Evolutionary conservation across 208 protist species (phyloP), one percentile per base, ranked within the genome.

Genomic region (Herpetomonas tarakana): DNA sequence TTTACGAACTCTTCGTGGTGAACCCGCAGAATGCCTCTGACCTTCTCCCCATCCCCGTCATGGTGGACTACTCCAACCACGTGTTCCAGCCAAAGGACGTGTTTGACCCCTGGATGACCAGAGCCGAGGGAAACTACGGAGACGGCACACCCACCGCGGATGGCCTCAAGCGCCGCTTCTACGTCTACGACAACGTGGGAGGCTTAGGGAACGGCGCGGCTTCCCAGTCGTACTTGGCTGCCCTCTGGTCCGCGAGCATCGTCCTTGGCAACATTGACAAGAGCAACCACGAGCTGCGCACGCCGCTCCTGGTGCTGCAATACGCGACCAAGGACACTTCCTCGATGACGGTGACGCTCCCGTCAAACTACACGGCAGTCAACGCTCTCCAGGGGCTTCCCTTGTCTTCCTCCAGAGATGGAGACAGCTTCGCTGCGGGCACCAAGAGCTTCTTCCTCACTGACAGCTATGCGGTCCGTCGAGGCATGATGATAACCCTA

Each of bases 1-100:
- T 93, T 59, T 90, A 82, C 58, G 85, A 95, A 24, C n/a, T 89
- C 16, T 95, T 78, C 58, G 25, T 95, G 11, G 64, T 68, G 3
- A 71, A 92, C 63, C 72, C 76, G 9, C 26, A 35, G 4, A 90
- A 93, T 59, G 52, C 22, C 9, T 71, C 68, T 25, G 64, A 78
- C 22, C 60, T 81, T n/a, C 39, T 92, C n/a, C 74, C 83, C 2
- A 65, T 95, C 21, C 88, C 85, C 16, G 64, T 88, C 0, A 62
- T 88, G 2, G 29, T 86, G 3, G 76, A 91, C 45, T 83, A 83
- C 69, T 70, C 55, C 35, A 74, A 76, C 55, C 14, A 74, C 52
- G 44, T 49, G 25, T 78, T 82, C 45, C 25, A 57, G 45, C 80
- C 73, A 1, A 46, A 55, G 12, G 60, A 52, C 19, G 52, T 81